Evolutionary conservation across 345 rosid genomes (phyloP).

Genomic region (Citrus maxima): DNA sequence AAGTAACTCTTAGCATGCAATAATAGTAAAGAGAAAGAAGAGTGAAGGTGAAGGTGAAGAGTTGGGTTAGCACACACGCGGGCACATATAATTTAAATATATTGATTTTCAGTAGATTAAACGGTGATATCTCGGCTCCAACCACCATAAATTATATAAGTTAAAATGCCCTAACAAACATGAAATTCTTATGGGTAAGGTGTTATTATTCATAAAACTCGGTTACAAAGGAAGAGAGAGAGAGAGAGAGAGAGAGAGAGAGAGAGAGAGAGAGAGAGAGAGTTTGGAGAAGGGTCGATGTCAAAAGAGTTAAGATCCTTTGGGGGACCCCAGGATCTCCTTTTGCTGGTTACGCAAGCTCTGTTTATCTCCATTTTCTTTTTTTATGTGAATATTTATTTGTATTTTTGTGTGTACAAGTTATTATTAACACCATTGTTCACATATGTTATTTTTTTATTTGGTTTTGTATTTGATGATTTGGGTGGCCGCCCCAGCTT

Average conservation of each 20-base stretch:
- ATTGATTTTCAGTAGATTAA: too few species aligned
- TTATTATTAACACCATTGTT: too few species aligned
- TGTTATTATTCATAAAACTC: constrained; percentile 7
- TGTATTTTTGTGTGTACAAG: too few species aligned
- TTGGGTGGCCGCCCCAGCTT: constrained; percentile 42
- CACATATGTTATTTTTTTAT: background rate
- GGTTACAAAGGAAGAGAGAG: too few species aligned
- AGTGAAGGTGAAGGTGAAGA: constrained; percentile 40
- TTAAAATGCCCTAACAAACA: constrained; percentile 8
- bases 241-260: too few species aligned
- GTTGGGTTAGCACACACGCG: background rate
- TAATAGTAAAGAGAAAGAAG: constrained; percentile 18
- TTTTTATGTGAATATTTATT: background rate
- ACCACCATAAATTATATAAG: constrained; percentile 18
- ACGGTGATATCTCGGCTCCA: constrained; percentile 12
- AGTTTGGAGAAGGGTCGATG: constrained; percentile 44
- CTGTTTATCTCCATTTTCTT: constrained; percentile 13
- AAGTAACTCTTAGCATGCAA: background rate
- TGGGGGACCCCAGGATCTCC: constrained; percentile 50
- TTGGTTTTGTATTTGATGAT: background rate
- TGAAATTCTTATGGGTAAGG: constrained; percentile 9
- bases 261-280: constrained; percentile 4
- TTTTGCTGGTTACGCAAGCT: constrained; percentile 57
- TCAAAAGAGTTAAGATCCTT: constrained; percentile 39
- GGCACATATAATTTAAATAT: too few species aligned